These are phyloP conservation scores for Candida labiduridarum DNA, from an alignment of 1,139 yeast genomes.

Conservation along the genomic window DNA sequence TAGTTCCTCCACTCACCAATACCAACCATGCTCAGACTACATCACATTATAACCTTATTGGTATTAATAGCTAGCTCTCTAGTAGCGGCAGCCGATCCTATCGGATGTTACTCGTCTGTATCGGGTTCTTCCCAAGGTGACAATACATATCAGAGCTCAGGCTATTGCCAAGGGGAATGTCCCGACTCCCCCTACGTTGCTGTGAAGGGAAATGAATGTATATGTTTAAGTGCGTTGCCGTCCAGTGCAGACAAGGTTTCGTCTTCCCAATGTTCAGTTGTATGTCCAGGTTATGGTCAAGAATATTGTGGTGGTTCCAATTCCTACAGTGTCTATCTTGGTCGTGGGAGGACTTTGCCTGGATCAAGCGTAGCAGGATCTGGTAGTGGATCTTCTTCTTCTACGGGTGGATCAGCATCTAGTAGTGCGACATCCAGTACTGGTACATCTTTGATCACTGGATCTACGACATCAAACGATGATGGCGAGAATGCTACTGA, in stretches of 20 bases:
- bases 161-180: conserved; percentile 51
- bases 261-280: conserved; percentile 38
- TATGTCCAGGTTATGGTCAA: conserved; percentile 54
- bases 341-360: conserved; percentile 13
- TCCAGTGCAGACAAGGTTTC: conserved; percentile 26
- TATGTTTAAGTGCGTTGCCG: conserved; percentile 65
- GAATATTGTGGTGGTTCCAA: conserved; percentile 60
- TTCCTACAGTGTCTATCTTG: conserved; percentile 45
- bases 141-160: conserved; percentile 51
- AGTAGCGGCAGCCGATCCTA: conserved; percentile 6
- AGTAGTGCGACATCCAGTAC: neutral
- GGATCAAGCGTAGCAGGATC: conserved; percentile 11
- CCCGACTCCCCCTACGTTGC: conserved; percentile 60
- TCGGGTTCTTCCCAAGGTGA: conserved; percentile 31
- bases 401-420: conserved; percentile 10
- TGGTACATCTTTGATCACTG: conserved; percentile 27
- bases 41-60: neutral
- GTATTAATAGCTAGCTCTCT: neutral
- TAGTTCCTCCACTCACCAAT: neutral
- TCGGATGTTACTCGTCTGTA: conserved; percentile 38
- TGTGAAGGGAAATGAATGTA: conserved; percentile 59
- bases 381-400: conserved; percentile 1
- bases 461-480: conserved; percentile 8
- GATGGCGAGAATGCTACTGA: conserved; percentile 8
- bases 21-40: conserved; percentile 6